phyloP scores from a whole-genome alignment of 1,284 basidiomycete genomes.

The Leccinum pachyderme region DNA sequence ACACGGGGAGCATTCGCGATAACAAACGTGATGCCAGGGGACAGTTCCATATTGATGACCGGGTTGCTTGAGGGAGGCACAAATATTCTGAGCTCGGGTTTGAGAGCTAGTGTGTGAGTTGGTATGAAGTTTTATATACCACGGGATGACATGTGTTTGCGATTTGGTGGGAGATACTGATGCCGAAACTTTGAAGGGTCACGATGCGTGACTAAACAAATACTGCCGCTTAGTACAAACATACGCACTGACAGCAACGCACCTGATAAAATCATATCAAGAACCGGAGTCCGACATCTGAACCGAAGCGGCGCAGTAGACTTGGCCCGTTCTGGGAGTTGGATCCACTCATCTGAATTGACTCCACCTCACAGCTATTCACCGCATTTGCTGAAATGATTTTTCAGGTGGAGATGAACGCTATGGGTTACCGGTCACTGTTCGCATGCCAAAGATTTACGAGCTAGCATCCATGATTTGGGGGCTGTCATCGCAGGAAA shows the following conservation, averaged over 20 bases:
- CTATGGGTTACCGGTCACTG: background rate
- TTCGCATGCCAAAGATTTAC: background rate
- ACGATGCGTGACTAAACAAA: too few relatives aligned
- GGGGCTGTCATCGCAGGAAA: background rate
- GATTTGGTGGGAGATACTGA: background rate
- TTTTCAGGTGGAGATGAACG: background rate
- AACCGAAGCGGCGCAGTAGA: background rate
- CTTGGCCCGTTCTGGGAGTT: background rate
- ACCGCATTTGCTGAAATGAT: background rate
- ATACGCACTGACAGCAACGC: background rate
- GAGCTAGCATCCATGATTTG: background rate
- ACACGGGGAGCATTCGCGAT: conserved; percentile 19
- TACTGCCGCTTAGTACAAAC: background rate
- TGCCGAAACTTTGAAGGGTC: background rate
- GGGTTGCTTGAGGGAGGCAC: background rate
- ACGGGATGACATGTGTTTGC: conserved; percentile 11
- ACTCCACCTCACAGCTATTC: background rate
- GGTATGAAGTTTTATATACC: conserved; percentile 11
- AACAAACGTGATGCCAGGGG: conserved; percentile 31
- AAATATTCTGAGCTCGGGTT: background rate
- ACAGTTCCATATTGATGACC: conserved; percentile 18
- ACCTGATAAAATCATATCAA: background rate
- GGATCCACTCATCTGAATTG: background rate
- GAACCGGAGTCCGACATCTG: background rate
- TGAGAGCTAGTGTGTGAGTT: background rate